These are phyloP conservation scores for Phaseolus lunatus DNA, from an alignment of 306 rosid species.

Conservation along the genomic window DNA sequence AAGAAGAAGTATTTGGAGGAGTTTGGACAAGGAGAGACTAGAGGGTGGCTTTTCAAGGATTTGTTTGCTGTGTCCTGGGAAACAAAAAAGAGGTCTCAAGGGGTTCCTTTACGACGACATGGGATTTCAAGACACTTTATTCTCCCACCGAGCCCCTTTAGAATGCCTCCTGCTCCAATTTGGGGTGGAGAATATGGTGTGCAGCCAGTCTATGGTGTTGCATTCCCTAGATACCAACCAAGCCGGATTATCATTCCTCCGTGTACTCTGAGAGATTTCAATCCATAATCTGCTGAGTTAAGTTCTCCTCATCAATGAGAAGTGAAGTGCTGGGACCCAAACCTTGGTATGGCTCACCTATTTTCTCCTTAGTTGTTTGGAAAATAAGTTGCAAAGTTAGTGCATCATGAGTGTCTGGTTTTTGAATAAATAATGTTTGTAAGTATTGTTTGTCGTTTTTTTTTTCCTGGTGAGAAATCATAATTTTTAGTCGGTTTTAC, in stretches of 20 bases:
- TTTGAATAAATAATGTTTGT: slow-evolving; percentile 27
- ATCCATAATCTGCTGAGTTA: slow-evolving; percentile 19
- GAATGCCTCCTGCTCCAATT: slow-evolving; percentile 39
- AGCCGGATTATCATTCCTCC: slow-evolving; percentile 45
- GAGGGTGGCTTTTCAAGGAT: slow-evolving; percentile 48
- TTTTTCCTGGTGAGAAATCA: background rate
- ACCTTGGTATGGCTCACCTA: slow-evolving; percentile 10
- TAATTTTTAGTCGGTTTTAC: background rate
- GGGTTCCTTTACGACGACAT: background rate
- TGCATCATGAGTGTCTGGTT: slow-evolving; percentile 5
- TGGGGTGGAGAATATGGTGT: slow-evolving; percentile 59
- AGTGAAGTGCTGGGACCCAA: slow-evolving; percentile 22
- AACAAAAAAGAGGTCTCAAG: slow-evolving; percentile 40
- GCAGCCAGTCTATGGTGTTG: slow-evolving; percentile 40
- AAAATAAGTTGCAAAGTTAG: slow-evolving; percentile 5
- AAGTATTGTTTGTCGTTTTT: background rate
- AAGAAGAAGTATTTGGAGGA: slow-evolving; percentile 62
- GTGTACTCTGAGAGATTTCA: slow-evolving; percentile 37
- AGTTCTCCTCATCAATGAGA: background rate
- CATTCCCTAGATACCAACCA: slow-evolving; percentile 13
- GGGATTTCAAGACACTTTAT: background rate
- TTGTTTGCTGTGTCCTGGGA: slow-evolving; percentile 46
- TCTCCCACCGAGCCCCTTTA: slow-evolving; percentile 33
- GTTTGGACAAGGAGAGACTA: slow-evolving; percentile 38
- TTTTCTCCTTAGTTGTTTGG: background rate